A percentile compares a stretch with the other conserved stretches of the same genome.
phyloP scores from a whole-genome alignment of 495 filamentous ascomycete species.

The Penicillium pancosmium region DNA sequence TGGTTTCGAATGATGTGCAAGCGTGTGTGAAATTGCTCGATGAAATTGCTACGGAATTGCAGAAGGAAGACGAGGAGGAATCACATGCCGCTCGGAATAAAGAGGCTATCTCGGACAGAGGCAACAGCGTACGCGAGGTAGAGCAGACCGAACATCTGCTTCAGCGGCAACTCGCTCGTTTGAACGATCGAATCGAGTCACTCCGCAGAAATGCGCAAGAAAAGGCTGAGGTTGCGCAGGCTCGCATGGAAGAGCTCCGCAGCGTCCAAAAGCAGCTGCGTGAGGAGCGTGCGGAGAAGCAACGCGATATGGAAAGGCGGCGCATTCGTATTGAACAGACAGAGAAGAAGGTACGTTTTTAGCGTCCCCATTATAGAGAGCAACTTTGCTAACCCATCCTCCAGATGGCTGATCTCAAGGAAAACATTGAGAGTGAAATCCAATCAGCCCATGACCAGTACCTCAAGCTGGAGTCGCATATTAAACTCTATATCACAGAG shows the following conservation, averaged over 20 bases:
- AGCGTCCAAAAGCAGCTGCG: slow-evolving; percentile 77
- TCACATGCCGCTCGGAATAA: slow-evolving; percentile 75
- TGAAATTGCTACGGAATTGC: slow-evolving; percentile 78
- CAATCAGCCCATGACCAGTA: slow-evolving; percentile 87
- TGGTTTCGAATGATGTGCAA: slow-evolving; percentile 80
- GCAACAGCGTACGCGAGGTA: slow-evolving; percentile 86
- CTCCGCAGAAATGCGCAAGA: slow-evolving; percentile 75
- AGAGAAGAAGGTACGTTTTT: slow-evolving; percentile 84
- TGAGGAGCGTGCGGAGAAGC: slow-evolving; percentile 82
- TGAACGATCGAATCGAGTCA: slow-evolving; percentile 81
- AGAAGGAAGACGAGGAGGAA: slow-evolving; percentile 88
- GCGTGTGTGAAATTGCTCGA: slow-evolving; percentile 86
- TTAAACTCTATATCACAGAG: slow-evolving; percentile 95
- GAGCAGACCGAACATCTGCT: slow-evolving; percentile 84
- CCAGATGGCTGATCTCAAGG: slow-evolving; percentile 95
- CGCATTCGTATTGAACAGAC: slow-evolving; percentile 94
- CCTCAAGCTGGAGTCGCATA: slow-evolving; percentile 93
- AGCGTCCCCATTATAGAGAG: not conserved
- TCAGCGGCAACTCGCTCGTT: slow-evolving; percentile 79
- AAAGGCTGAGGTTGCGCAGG: slow-evolving; percentile 76
- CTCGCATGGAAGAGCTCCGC: slow-evolving; percentile 88
- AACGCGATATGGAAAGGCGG: slow-evolving; percentile 86
- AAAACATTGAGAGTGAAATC: slow-evolving; percentile 94
- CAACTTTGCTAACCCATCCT: slow-evolving; percentile 13
- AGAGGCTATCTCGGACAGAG: slow-evolving; percentile 83